Evolutionary conservation across 2,329 filamentous ascomycete species (phyloP), one percentile per base, ranked within the genome.

Genomic region (Fusarium piperis): DNA sequence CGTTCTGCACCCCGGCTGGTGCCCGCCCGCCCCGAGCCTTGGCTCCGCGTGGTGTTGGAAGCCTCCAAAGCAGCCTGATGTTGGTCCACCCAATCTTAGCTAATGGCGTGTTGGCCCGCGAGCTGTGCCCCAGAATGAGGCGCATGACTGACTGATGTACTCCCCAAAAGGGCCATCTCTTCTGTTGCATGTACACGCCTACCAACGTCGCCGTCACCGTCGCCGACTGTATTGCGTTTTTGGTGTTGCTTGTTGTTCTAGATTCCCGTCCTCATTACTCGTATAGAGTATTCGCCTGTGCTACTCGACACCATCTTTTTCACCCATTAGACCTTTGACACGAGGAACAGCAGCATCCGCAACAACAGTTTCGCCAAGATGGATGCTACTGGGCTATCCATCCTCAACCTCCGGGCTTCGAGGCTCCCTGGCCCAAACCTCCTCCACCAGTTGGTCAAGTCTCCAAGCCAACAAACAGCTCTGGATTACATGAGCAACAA

Each of bases 371-470:
- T 28, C 55, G 57, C 28, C 59, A 72, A 51, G 38, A 81, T 81
- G 79, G 75, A 78, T 36, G 32, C 64, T 33, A 51, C 64, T 32
- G 67, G 72, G 35, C 75, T 85, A 33, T 87, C 86, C 11, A 81
- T 88, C 52, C 75, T 86, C 67, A 88, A 88, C 74, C 78, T 84
- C 11, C 75, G 77, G 28, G 81, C 86, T 12, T 65, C 64, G 15
- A 79, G 75, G 62, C 72, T 87, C 7, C 73, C 80, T 1, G 87
- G 87, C 1, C 85, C 86, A 23, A 62, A 65, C 12, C 79, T 88
- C 51, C 79, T 89, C 38, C 86, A 89, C 78, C 80, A 92, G 11
- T 85, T 97, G 9, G 88, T 96, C 55, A 80, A 83, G n/a, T 41
- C 70, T 16, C 44, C 80, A 3, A 68, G 62, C 46, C 70, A 76